Evolutionary conservation across 2,329 filamentous ascomycete species (phyloP).

Genomic region (Colletotrichum horii): DNA sequence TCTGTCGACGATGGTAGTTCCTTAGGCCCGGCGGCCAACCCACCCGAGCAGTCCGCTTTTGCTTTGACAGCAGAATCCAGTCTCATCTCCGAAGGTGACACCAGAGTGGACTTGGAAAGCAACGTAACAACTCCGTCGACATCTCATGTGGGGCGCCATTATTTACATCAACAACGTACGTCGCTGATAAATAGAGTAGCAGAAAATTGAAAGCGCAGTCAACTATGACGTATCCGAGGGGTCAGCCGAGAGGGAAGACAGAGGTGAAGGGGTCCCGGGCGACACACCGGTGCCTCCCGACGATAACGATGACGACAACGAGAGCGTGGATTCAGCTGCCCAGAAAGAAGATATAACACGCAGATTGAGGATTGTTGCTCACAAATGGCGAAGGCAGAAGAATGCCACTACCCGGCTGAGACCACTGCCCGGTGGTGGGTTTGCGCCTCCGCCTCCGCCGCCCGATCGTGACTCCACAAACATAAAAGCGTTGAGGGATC

Average conservation of each 20-base stretch:
- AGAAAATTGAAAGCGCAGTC: too few species aligned
- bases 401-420: too few species aligned
- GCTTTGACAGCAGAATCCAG: background rate
- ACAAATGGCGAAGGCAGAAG: background rate
- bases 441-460: too few species aligned
- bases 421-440: too few species aligned
- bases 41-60: background rate
- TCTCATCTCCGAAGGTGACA: background rate
- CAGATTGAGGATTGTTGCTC: background rate
- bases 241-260: too few species aligned
- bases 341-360: background rate
- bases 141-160: background rate
- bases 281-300: background rate
- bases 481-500: too few species aligned
- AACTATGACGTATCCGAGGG: too few species aligned
- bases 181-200: too few species aligned
- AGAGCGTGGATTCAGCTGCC: background rate
- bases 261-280: too few species aligned
- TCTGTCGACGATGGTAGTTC: too few species aligned
- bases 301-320: background rate
- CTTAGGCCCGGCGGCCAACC: background rate
- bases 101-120: background rate
- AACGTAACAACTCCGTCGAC: background rate
- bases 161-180: too few species aligned
- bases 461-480: too few species aligned